Percentiles rank a stretch among this genome's conserved stretches.
Conservation (phyloP, 2,329 filamentous ascomycete species). For the Aspergillus viridinutans region DNA sequence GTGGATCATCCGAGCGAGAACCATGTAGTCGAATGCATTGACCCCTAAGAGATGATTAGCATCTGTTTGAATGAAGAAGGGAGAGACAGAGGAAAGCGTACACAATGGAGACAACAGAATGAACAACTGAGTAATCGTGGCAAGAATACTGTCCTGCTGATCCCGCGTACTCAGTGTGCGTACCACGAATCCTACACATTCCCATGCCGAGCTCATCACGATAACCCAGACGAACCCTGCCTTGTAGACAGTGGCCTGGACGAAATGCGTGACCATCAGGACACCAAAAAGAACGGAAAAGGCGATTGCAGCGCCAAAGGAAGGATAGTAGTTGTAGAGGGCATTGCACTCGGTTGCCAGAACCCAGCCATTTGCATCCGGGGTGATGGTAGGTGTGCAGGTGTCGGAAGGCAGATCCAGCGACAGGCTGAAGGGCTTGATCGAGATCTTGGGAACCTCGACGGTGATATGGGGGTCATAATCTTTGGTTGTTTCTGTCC, state of each 20-base stretch:
- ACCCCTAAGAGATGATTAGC: slow-evolving; percentile 27
- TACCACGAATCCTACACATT: slow-evolving; percentile 35
- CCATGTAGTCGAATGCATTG: slow-evolving; percentile 45
- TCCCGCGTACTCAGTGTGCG: slow-evolving; percentile 20
- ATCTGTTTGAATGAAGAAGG: not conserved
- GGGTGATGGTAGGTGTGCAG: slow-evolving; percentile 16
- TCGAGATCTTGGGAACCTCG: not conserved
- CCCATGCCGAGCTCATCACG: slow-evolving; percentile 43
- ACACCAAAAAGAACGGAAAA: slow-evolving; percentile 34
- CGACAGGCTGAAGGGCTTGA: not conserved
- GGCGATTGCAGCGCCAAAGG: slow-evolving; percentile 32
- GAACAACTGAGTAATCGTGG: slow-evolving; percentile 4
- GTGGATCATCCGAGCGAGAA: slow-evolving; percentile 39
- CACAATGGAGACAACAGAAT: slow-evolving; percentile 9
- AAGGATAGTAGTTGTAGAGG: slow-evolving; percentile 32
- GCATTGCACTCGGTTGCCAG: slow-evolving; percentile 14
- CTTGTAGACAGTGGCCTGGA: slow-evolving; percentile 33
- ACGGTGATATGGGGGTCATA: slow-evolving; percentile 1
- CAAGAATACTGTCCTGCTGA: not conserved
- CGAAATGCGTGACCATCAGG: slow-evolving; percentile 23
- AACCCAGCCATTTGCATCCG: slow-evolving; percentile 21
- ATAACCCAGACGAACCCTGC: slow-evolving; percentile 43
- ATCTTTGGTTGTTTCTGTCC: not conserved
- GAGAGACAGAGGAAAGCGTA: not conserved
- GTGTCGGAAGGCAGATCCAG: slow-evolving; percentile 8